Base-by-base conservation (phyloP, 129 eudicot genomes). In the Mikania micrantha region DNA sequence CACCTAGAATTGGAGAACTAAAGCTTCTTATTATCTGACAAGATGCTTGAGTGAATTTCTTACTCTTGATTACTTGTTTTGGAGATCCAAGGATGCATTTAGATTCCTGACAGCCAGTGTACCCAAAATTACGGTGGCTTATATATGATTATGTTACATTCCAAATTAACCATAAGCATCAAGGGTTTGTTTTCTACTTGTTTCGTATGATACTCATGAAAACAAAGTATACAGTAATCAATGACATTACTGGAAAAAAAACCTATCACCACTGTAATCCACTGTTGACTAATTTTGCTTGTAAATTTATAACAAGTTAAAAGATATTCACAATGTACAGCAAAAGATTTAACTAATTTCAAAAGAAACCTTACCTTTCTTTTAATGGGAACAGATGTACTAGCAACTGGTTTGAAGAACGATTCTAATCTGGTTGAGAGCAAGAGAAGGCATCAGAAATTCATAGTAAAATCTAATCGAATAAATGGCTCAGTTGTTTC, bases 361-460 rank as follows among this genome's bases (percentile, higher is more conserved):
- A 0, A 50, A 28, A 3, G 41, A 36, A 49, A 24, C 12, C 73
- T 42, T 84, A 93, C 98, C 96, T 93, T 88, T 49, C 95, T 57
- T 66, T 93, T 93, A 57, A 71, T 59, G 21, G 96, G 92, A 31
- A 70, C 80, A 60, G 98, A 78, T 19, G 82, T 59, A 68, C 71
- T 80, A 64, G 70, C 76, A 16, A 70, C 88, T 36, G 98, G 98
- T 77, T 86, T 93, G 50, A 88, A 88, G 73, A 93, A 86, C 11
- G 96, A 88, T 57, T 93, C 98, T 40, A 88, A 79, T 79, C 98
- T 93, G 95, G 52, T 15, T 45, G 21, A 45, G 77, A 74, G 25
- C 9, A 19, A 22, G 17, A 57, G 32, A n/a, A 34, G 7, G 7
- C 54, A 52, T 72, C 16, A 80, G 25, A 57, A 54, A 66, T 7